Evolutionary conservation across 805 yeast species (phyloP).

Genomic region (Vanderwaltozyma tropicalis): DNA sequence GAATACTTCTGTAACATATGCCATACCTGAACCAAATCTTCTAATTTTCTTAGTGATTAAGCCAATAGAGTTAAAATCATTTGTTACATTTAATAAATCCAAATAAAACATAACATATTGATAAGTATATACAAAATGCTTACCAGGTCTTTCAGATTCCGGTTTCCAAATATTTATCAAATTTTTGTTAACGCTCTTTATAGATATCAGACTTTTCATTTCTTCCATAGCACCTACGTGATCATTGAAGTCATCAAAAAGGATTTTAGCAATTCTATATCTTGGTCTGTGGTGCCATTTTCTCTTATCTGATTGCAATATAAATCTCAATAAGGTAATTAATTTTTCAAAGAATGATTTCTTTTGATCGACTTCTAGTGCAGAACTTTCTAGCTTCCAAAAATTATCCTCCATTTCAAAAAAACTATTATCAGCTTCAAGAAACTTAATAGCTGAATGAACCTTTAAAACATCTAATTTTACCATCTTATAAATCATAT

Average conservation of each 20-base stretch:
- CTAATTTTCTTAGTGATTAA: conserved; percentile 64
- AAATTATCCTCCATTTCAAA: conserved; percentile 15
- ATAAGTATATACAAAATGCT: conserved; percentile 70
- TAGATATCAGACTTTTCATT: conserved; percentile 50
- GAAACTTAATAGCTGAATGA: conserved; percentile 30
- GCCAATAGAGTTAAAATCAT: conserved; percentile 51
- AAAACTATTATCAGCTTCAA: conserved; percentile 32
- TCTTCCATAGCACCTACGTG: conserved; percentile 48
- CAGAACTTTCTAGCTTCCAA: conserved; percentile 15
- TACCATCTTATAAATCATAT: conserved; percentile 48
- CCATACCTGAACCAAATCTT: conserved; percentile 67
- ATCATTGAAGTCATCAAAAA: conserved; percentile 44
- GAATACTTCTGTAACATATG: conserved; percentile 27
- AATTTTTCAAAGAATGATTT: conserved; percentile 32
- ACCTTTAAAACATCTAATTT: conserved; percentile 28
- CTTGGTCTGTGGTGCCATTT: conserved; percentile 89
- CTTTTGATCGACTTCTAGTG: conserved; percentile 8
- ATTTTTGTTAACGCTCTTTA: conserved; percentile 58
- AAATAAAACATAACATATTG: conserved; percentile 59
- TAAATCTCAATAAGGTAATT: conserved; percentile 36
- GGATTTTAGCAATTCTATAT: conserved; percentile 57
- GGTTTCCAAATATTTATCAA: conserved; percentile 90
- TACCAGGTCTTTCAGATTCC: conserved; percentile 83
- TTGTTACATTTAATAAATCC: conserved; percentile 39
- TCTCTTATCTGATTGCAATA: conserved; percentile 57